phyloP scores from a whole-genome alignment of 495 filamentous ascomycete genomes.

The Eremomyces bilateralis region DNA sequence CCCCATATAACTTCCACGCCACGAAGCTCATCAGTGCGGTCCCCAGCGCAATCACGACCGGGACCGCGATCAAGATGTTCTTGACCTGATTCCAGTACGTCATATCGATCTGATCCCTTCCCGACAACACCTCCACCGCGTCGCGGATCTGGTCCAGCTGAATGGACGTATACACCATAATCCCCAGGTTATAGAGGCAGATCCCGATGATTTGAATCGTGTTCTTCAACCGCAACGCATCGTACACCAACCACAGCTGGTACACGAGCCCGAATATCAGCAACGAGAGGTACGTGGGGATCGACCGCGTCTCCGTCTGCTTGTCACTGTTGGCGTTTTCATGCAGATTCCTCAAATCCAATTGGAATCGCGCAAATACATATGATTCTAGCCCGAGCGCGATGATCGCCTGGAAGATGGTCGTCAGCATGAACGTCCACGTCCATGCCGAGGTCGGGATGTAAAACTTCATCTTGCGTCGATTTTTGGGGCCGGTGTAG shows the following conservation, averaged over 20 bases:
- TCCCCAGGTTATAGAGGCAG: conserved; percentile 72
- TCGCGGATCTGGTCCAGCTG: conserved; percentile 73
- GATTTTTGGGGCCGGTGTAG: no score
- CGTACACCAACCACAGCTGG: conserved; percentile 69
- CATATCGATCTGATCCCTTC: conserved; percentile 15
- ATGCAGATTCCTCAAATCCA: no score
- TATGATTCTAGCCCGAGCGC: conserved; percentile 66
- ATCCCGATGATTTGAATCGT: conserved; percentile 97
- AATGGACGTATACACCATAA: conserved; percentile 79
- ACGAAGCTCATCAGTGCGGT: conserved; percentile 51
- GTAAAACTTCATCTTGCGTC: no score
- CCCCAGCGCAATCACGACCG: conserved; percentile 57
- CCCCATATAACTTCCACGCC: conserved; percentile 89
- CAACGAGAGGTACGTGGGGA: conserved; percentile 80
- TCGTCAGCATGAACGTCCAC: conserved; percentile 57
- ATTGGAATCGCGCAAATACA: conserved; percentile 49
- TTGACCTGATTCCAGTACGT: conserved; percentile 43
- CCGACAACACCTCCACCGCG: conserved; percentile 33
- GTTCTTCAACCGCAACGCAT: conserved; percentile 85
- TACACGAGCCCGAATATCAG: conserved; percentile 96
- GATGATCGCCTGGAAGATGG: conserved; percentile 53
- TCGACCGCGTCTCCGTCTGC: conserved; percentile 35
- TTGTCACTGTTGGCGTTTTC: conserved; percentile 9
- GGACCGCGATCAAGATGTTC: conserved; percentile 68
- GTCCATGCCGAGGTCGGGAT: conserved; percentile 68